Evolutionary conservation across 306 rosid species (phyloP).

Genomic region (apple (Malus domestica)): ASM211411v1 NC_041803.1:54185001-54185500

Average conservation of each 20-base stretch:
- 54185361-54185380: constrained; percentile 33
- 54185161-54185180: constrained; percentile 34
- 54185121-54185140: constrained; percentile 82
- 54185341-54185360: constrained; percentile 46
- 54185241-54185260: constrained; percentile 53
- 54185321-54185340: constrained; percentile 28
- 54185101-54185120: constrained; percentile 59
- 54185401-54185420: constrained; percentile 38
- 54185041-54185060: constrained; percentile 62
- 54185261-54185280: constrained; percentile 46
- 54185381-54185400: constrained; percentile 44
- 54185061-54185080: constrained; percentile 62
- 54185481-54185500: constrained; percentile 45
- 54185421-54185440: constrained; percentile 36
- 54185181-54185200: constrained; percentile 80
- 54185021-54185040: constrained; percentile 58
- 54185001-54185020: constrained; percentile 65
- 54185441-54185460: constrained; percentile 41
- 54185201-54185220: constrained; percentile 60
- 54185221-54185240: constrained; percentile 70
- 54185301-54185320: constrained; percentile 46
- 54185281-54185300: constrained; percentile 38
- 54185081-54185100: constrained; percentile 77
- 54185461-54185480: constrained; percentile 46
- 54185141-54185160: constrained; percentile 51